Conservation (phyloP, 2,329 filamentous ascomycete species). For the Macrophomina pseudophaseolina region DNA sequence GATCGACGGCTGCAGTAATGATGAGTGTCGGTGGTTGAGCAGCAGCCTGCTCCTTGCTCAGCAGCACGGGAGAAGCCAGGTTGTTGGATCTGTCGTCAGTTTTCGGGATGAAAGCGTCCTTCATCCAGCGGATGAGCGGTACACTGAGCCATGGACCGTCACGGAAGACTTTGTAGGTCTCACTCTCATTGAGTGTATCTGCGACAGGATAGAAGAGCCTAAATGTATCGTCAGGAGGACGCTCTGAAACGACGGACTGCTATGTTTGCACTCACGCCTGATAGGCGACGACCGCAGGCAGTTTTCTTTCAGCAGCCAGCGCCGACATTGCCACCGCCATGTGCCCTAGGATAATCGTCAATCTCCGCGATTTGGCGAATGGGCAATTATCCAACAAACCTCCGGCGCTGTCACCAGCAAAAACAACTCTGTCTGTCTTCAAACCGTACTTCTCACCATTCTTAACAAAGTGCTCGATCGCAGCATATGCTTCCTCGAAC, state of each 20-base stretch:
- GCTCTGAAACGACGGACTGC: not conserved
- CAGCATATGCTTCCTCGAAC: constrained; percentile 9
- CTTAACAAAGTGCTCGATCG: constrained; percentile 9
- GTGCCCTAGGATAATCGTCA: not conserved
- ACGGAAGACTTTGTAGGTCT: constrained; percentile 5
- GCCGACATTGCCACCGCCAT: constrained; percentile 3
- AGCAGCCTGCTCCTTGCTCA: constrained; percentile 14
- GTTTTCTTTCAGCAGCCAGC: not conserved
- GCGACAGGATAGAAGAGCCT: constrained; percentile 17
- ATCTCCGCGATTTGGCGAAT: not conserved
- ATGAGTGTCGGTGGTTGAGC: constrained; percentile 13
- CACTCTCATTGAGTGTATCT: not conserved
- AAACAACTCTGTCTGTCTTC: constrained; percentile 2
- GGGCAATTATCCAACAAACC: not conserved
- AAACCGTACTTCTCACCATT: constrained; percentile 4
- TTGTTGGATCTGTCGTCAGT: not conserved
- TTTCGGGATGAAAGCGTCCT: constrained; percentile 16
- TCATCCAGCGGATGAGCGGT: constrained; percentile 14
- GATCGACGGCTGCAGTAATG: constrained; percentile 17
- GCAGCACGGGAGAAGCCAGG: not conserved
- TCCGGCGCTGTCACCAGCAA: constrained; percentile 11
- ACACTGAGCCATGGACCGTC: constrained; percentile 9
- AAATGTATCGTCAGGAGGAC: not conserved
- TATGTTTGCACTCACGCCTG: not conserved
- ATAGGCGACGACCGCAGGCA: constrained; percentile 4